These are phyloP conservation scores for Primulina tabacum DNA, from an alignment of 257 asterid genomes.

Conservation along the genomic window DNA sequence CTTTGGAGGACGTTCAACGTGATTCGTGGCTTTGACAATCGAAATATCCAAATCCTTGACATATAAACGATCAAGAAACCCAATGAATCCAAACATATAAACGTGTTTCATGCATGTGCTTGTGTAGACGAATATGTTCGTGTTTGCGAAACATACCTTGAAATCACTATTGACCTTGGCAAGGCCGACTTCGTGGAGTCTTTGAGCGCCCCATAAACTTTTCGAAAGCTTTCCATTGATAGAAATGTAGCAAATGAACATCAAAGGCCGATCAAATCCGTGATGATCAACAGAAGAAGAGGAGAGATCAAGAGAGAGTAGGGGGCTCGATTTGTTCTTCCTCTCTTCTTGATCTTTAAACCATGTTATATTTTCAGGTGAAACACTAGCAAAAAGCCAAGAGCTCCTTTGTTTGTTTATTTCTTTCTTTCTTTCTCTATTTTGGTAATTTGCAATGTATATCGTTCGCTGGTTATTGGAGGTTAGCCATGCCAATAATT, in stretches of 20 bases:
- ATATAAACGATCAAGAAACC: constrained; percentile 1
- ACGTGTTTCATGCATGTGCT: not conserved
- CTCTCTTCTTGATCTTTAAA: constrained; percentile 30
- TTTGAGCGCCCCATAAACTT: constrained; percentile 93
- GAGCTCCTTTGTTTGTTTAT: not conserved
- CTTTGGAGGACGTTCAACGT: constrained; percentile 79
- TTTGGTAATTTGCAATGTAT: constrained; percentile 10
- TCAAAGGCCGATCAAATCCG: not conserved
- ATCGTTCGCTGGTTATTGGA: constrained; percentile 26
- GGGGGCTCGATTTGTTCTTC: constrained; percentile 35
- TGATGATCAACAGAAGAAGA: constrained; percentile 21
- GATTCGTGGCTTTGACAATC: constrained; percentile 87
- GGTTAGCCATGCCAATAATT: constrained; percentile 21
- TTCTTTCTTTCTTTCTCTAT: not conserved
- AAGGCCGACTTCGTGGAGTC: constrained; percentile 95
- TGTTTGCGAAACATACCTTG: constrained; percentile 46
- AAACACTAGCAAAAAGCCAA: constrained; percentile 4
- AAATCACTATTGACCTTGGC: constrained; percentile 94
- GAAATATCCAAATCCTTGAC: constrained; percentile 84
- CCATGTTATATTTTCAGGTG: constrained; percentile 2
- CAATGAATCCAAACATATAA: not conserved
- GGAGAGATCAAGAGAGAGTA: constrained; percentile 33
- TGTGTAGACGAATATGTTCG: not conserved
- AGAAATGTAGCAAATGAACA: not conserved
- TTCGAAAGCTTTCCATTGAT: constrained; percentile 76